A percentile compares a stretch with the other conserved stretches of the same genome.
Conservation (phyloP, 2,329 filamentous ascomycete species). For the Penicillium freii region DNA sequence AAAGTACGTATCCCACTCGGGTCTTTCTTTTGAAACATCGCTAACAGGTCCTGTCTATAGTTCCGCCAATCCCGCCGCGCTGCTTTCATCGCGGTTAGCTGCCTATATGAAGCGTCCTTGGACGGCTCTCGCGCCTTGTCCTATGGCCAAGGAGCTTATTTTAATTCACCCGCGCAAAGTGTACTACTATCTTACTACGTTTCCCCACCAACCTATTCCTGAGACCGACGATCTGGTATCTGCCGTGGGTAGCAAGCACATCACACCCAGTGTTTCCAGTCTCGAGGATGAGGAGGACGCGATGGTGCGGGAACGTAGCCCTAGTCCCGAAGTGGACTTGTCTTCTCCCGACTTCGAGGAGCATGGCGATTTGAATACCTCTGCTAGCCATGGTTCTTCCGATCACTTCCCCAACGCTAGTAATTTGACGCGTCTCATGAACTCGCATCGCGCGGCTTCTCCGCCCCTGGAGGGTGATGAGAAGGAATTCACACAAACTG, state of each 20-base stretch:
- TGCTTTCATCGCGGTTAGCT: conserved; percentile 88
- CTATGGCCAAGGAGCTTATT: conserved; percentile 88
- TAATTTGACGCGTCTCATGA: conserved; percentile 58
- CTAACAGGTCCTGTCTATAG: conserved; percentile 49
- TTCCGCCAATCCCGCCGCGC: conserved; percentile 91
- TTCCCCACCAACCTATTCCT: conserved; percentile 76
- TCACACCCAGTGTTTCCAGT: conserved; percentile 81
- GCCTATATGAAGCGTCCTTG: conserved; percentile 85
- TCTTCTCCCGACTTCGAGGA: conserved; percentile 82
- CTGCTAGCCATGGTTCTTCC: conserved; percentile 59
- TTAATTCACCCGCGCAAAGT: conserved; percentile 89
- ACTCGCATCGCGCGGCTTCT: conserved; percentile 71
- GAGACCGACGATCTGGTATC: conserved; percentile 56
- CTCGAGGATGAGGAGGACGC: conserved; percentile 67
- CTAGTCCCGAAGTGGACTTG: conserved; percentile 89
- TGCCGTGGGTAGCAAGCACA: conserved; percentile 57
- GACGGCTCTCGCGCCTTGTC: conserved; percentile 76
- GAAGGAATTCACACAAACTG: conserved; percentile 94
- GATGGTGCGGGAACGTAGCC: conserved; percentile 63
- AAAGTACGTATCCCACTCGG: conserved; percentile 64
- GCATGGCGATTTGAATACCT: conserved; percentile 54
- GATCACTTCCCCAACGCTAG: conserved; percentile 53
- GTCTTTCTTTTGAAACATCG: conserved; percentile 9
- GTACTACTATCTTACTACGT: conserved; percentile 94
- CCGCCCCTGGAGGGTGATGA: conserved; percentile 92